Base-by-base conservation (phyloP, 129 eudicot species). In the Flaveria trinervia region DNA sequence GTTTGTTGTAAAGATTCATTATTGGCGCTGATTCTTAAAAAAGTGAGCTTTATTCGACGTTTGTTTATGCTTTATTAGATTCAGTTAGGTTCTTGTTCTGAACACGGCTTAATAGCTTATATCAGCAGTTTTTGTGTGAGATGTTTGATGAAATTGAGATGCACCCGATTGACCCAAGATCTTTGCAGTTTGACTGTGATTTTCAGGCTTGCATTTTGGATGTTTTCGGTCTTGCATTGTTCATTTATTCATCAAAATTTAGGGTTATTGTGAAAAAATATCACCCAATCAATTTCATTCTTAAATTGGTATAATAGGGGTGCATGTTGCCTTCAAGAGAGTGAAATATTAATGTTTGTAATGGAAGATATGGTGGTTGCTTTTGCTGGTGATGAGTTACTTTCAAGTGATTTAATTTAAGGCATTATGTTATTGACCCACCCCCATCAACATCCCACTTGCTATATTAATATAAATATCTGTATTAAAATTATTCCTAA, bases 1-100 rank as follows among this genome's bases (percentile, higher is more conserved):
- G 71, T 75, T 75, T 62, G 79, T 44, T 74, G 79, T 75, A 75
- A 75, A 61, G 79, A 75, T 62, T 62, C 18, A 75, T 61, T 75
- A 28, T 75, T 61, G 70, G 41, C 46, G 46, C 60, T 75, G 79
- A 65, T 75, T 75, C 44, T 16, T 57, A 57, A 73, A 23, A 46
- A 43, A 6, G 5, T 72, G 77, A 72, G 77, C 36, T 72, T 71
- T 72, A 18, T 36, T 68, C 55, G 17, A 68, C 18, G 23, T 68
- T 50, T 50, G 48, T 71, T 28, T 71, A 50, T 55, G 16, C 25
- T 71, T n/a, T 25, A 23, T 23, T 13, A 46, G 33, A 68, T 45
- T 18, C 16, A 3, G 45, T 70, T 10, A 45, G 17, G 8, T 70
- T 51, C 39, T 74, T 74, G 48, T 26, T 15, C 23, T 26, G 39